Percentiles rank a stretch among this genome's conserved stretches.
Evolutionary conservation across 2,329 filamentous ascomycete genomes (phyloP).

Genomic region (Xylariaceae sp.): DNA sequence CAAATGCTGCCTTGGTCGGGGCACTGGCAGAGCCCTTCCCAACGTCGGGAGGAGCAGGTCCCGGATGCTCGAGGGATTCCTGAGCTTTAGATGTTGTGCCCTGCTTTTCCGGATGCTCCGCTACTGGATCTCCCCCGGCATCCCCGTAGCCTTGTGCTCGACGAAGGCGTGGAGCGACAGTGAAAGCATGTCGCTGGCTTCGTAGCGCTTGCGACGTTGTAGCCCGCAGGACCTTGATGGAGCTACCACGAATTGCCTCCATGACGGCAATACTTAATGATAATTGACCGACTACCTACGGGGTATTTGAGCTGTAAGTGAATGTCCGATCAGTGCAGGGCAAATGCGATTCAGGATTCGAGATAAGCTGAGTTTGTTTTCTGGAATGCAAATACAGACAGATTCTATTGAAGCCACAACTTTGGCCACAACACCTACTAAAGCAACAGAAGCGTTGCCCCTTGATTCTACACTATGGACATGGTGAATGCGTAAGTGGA

Average conservation of each 20-base stretch:
- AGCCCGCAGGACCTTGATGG: constrained; percentile 24
- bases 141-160: constrained; percentile 39
- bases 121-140: constrained; percentile 36
- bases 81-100: constrained; percentile 32
- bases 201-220: constrained; percentile 22
- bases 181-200: constrained; percentile 26
- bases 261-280: constrained; percentile 19
- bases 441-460: too few relatives aligned
- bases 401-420: neutral
- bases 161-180: constrained; percentile 20
- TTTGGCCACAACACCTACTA: too few relatives aligned
- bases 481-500: too few relatives aligned
- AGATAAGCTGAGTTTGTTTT: neutral
- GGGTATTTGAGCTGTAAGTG: neutral
- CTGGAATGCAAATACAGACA: neutral
- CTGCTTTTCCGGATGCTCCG: constrained; percentile 37
- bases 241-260: constrained; percentile 28
- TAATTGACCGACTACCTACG: neutral
- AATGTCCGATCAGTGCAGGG: neutral
- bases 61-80: constrained; percentile 40
- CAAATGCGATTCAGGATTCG: neutral
- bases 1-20: constrained; percentile 34
- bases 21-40: constrained; percentile 38
- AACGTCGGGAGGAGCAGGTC: constrained; percentile 39
- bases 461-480: too few relatives aligned